phyloP scores from a whole-genome alignment of 768 basidiomycete species.

The Peribolospora kevripleyi region DNA sequence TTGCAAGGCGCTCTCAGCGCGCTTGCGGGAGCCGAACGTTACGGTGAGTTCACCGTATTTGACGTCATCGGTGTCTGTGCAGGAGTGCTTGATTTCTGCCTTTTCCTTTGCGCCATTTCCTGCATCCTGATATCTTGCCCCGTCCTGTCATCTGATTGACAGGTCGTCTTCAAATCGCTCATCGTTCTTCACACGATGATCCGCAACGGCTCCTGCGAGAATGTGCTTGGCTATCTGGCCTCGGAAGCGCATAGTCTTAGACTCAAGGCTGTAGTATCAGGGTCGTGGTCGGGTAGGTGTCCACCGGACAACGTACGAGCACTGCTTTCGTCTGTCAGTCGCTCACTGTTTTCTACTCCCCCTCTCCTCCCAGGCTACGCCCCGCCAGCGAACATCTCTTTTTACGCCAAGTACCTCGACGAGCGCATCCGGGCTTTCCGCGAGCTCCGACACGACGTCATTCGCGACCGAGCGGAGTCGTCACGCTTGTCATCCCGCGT shows the following conservation, averaged over 20 bases:
- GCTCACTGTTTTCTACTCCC: neutral
- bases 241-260: conserved; percentile 48
- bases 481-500: conserved; percentile 17
- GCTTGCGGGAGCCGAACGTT: conserved; percentile 73
- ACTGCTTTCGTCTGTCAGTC: neutral
- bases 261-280: conserved; percentile 52
- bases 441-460: conserved; percentile 79
- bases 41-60: conserved; percentile 31
- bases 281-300: conserved; percentile 58
- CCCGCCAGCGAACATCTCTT: conserved; percentile 59
- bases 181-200: conserved; percentile 93
- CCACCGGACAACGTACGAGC: conserved; percentile 4
- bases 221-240: conserved; percentile 60
- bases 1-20: conserved; percentile 58
- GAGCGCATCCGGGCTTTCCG: conserved; percentile 63
- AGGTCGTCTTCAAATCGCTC: conserved; percentile 96
- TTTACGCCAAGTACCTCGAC: conserved; percentile 74
- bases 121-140: neutral
- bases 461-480: conserved; percentile 76
- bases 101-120: neutral
- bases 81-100: too few species aligned
- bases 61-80: neutral
- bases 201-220: conserved; percentile 85
- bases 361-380: conserved; percentile 37
- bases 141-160: neutral